Percentiles rank a stretch among this genome's conserved stretches.
Evolutionary conservation across 2,329 filamentous ascomycete genomes (phyloP).

Genomic region (Trichoderma brevicompactum): DNA sequence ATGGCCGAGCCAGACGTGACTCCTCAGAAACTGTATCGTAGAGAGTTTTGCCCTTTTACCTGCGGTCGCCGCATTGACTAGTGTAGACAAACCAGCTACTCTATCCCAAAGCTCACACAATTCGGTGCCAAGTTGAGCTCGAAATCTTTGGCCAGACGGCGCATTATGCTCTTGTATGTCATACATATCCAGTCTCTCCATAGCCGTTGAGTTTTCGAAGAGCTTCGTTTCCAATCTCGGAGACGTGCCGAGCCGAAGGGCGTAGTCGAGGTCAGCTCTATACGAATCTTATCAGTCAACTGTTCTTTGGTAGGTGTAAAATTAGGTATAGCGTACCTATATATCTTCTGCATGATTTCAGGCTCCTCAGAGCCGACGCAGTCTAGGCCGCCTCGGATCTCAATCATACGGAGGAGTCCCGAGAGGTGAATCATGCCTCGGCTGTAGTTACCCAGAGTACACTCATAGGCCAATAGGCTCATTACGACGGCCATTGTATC

Average conservation of each 20-base stretch:
- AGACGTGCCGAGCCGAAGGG: neutral
- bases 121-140: neutral
- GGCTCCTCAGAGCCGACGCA: neutral
- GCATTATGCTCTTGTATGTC: neutral
- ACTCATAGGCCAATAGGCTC: slow-evolving; percentile 3
- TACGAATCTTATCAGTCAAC: neutral
- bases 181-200: neutral
- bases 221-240: neutral
- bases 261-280: slow-evolving; percentile 4
- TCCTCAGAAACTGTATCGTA: neutral
- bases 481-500: slow-evolving; percentile 1
- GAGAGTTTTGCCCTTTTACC: neutral
- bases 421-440: slow-evolving; percentile 5
- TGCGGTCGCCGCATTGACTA: slow-evolving; percentile 5
- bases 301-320: neutral
- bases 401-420: slow-evolving; percentile 1
- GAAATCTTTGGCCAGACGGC: neutral
- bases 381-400: neutral
- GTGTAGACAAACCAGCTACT: neutral
- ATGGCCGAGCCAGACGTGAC: slow-evolving; percentile 1
- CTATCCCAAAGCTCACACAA: neutral
- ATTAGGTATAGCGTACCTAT: neutral
- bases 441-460: neutral
- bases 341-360: slow-evolving; percentile 1
- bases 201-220: neutral